phyloP scores from a whole-genome alignment of 2,329 filamentous ascomycete genomes.

The Sarocladium strictum region DNA sequence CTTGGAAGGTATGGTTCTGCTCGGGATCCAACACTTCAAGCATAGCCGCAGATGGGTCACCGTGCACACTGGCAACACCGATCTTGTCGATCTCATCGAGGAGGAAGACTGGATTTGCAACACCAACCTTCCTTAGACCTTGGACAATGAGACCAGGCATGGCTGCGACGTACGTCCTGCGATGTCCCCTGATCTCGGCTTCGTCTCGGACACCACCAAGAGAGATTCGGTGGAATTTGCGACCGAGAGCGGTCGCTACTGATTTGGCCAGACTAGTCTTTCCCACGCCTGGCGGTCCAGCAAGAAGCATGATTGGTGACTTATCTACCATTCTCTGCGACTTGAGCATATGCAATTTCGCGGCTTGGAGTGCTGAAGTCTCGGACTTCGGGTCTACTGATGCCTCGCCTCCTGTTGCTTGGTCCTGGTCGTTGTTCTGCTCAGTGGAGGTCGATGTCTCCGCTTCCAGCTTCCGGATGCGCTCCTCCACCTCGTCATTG shows the following conservation, averaged over 20 bases:
- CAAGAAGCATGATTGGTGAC: conserved; percentile 88
- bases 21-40: conserved; percentile 95
- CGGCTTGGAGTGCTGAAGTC: conserved; percentile 24
- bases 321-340: conserved; percentile 86
- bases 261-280: conserved; percentile 96
- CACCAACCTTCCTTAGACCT: conserved; percentile 89
- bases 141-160: conserved; percentile 96
- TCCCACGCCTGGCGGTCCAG: conserved; percentile 88
- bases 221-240: conserved; percentile 96
- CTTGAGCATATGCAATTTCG: conserved; percentile 70
- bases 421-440: conserved; percentile 14
- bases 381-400: background rate
- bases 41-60: conserved; percentile 95
- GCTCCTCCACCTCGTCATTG: conserved; percentile 74
- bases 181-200: conserved; percentile 91
- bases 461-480: conserved; percentile 64
- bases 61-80: conserved; percentile 83
- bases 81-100: conserved; percentile 99
- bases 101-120: conserved; percentile 90
- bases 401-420: conserved; percentile 20
- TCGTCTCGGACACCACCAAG: conserved; percentile 93
- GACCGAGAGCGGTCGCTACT: conserved; percentile 81
- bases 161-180: conserved; percentile 94
- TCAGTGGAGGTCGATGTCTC: conserved; percentile 30
- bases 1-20: conserved; percentile 90